Evolutionary conservation across 2,329 filamentous ascomycete species (phyloP), one percentile per base, ranked within the genome.

Genomic region (Botrytis squamosa): DNA sequence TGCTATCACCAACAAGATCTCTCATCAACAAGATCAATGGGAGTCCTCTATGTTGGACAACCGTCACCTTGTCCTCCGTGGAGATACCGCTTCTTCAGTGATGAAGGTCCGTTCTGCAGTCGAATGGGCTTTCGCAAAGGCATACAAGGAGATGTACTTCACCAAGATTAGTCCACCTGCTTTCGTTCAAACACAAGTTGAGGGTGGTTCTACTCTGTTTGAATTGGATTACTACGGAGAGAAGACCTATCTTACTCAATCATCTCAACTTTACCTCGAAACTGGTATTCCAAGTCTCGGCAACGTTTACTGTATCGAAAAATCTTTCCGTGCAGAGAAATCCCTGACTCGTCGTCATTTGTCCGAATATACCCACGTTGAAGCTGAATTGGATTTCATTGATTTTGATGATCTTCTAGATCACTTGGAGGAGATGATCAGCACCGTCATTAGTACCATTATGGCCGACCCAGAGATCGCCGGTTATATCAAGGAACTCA

Each of bases 241-340:
- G 84, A 89, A 91, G 78, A 93, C 96, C 74, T 99, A 95, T 86
- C 90, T 99, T 76, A 98, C 96, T 6, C 96, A 99, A 85, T 98
- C 95, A 5, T 97, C 93, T 49, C 96, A 99, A 84, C 90, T 99
- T 71, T 99, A 99, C 84, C 92, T 99, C 74, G 96, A 99, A 87
- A 99, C 96, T 46, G 94, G 92, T 77, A 86, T 99, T 46, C 94
- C 95, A 18, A 93, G 92, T 70, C 88, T 98, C 80, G 96, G 96
- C 78, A 93, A 98, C 82, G 94, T 98, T 71, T 99, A 97, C 88
- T 98, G 95, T 82, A 95, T 99, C 80, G 95, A 97, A 84, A 97
- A 97, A 83, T 98, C 95, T 2, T 99, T 99, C 91, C 95, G 96
- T 75, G 96, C 96, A 22, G 96, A 99, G 84, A 98, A 98, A 85